These are phyloP conservation scores for Candida insectalens DNA, from an alignment of 805 yeast genomes.

Conservation along the genomic window DNA sequence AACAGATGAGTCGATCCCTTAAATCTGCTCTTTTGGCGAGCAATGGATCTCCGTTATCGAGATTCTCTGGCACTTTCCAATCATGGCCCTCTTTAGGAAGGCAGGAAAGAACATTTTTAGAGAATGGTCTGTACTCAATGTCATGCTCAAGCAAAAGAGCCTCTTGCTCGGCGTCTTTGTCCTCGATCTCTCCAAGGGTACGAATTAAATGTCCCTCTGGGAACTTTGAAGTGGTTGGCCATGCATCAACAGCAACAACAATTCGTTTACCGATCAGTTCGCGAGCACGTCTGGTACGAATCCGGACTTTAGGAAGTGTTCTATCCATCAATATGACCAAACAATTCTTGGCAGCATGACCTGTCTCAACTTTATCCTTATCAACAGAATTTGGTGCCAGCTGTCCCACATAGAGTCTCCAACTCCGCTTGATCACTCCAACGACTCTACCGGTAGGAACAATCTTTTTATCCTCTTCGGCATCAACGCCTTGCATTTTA, in stretches of 20 bases:
- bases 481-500: constrained; percentile 36
- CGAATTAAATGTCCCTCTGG: constrained; percentile 96
- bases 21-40: constrained; percentile 67
- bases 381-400: constrained; percentile 66
- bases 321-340: constrained; percentile 86
- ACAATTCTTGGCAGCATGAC: constrained; percentile 66
- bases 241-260: constrained; percentile 84
- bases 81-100: constrained; percentile 88
- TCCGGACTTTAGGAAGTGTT: constrained; percentile 77
- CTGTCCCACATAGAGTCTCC: constrained; percentile 96
- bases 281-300: constrained; percentile 76
- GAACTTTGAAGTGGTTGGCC: constrained; percentile 76
- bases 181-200: constrained; percentile 80
- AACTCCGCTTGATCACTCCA: constrained; percentile 78
- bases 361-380: constrained; percentile 32
- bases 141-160: constrained; percentile 90
- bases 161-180: constrained; percentile 92
- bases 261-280: constrained; percentile 84
- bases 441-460: constrained; percentile 95
- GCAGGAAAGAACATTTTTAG: constrained; percentile 85
- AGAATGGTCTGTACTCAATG: constrained; percentile 92
- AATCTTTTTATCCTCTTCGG: constrained; percentile 32
- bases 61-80: constrained; percentile 77
- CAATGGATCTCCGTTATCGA: constrained; percentile 43
- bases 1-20: constrained; percentile 83